These are phyloP conservation scores for Chlorella vulgaris DNA, from an alignment of 139 green algal species.

Conservation along the genomic window DNA sequence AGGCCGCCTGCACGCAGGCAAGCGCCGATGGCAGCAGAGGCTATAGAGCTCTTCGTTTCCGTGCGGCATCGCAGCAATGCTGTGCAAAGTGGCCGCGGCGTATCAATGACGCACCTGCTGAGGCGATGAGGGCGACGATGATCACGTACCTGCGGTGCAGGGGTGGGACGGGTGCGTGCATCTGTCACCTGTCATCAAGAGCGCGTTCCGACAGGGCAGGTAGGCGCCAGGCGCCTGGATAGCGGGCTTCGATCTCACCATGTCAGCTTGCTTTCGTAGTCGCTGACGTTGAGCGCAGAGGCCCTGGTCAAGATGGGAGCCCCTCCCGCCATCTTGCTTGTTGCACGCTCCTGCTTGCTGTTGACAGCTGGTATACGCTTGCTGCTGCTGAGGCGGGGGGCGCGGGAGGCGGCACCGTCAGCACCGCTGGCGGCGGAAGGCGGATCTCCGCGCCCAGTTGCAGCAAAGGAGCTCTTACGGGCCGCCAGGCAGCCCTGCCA, in stretches of 20 bases:
- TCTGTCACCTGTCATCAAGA: too few relatives aligned
- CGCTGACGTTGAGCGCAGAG: conserved; percentile 1
- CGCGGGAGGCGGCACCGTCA: too few relatives aligned
- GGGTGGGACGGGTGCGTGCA: background rate
- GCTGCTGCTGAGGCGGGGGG: background rate
- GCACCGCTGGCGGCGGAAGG: too few relatives aligned
- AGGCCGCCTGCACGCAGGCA: conserved; percentile 24
- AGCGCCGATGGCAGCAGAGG: too few relatives aligned
- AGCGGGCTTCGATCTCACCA: background rate
- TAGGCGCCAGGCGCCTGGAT: too few relatives aligned
- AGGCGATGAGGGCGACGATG: background rate
- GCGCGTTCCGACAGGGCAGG: too few relatives aligned
- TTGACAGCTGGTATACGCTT: background rate
- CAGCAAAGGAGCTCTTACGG: too few relatives aligned
- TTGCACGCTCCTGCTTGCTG: background rate
- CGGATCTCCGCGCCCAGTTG: too few relatives aligned
- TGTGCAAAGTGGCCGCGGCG: too few relatives aligned
- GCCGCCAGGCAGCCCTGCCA: too few relatives aligned
- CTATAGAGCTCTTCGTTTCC: background rate
- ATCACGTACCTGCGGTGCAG: conserved; percentile 6
- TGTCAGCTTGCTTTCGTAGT: conserved; percentile 1
- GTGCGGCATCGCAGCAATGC: background rate
- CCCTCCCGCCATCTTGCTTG: conserved; percentile 10
- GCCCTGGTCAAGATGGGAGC: conserved; percentile 3
- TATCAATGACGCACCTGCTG: conserved; percentile 12